These are phyloP conservation scores for Microbotryomycetes sp. DNA, from an alignment of 1,284 basidiomycete species.

Conservation along the genomic window DNA sequence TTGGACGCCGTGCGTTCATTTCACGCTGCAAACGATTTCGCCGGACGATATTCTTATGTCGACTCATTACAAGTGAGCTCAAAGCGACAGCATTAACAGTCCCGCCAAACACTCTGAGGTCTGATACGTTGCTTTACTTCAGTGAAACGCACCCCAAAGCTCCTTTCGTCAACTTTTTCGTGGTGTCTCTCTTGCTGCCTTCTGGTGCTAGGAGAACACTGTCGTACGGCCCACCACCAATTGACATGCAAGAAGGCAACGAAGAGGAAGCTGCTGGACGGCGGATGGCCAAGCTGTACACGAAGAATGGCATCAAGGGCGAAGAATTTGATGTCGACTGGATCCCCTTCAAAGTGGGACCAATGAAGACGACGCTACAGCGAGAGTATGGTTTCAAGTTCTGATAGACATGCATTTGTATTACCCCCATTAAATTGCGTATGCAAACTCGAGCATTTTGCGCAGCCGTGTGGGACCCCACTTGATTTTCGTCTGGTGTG, in stretches of 20 bases:
- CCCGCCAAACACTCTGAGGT: neutral
- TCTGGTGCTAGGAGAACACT: constrained; percentile 21
- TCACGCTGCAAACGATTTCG: constrained; percentile 10
- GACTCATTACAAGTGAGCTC: constrained; percentile 1
- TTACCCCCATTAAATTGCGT: no score
- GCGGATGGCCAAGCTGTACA: constrained; percentile 25
- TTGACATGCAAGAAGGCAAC: constrained; percentile 8
- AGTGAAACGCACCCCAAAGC: constrained; percentile 10
- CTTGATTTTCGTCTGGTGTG: no score
- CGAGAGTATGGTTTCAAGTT: constrained; percentile 22
- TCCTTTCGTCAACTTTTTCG: constrained; percentile 18
- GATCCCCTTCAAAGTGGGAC: constrained; percentile 18
- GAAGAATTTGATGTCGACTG: constrained; percentile 18
- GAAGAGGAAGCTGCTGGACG: constrained; percentile 1
- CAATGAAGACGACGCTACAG: constrained; percentile 17
- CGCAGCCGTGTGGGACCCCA: no score
- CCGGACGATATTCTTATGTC: constrained; percentile 17
- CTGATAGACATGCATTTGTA: neutral
- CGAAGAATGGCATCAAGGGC: constrained; percentile 27
- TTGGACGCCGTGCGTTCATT: constrained; percentile 27
- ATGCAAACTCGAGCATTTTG: no score
- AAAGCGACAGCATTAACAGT: neutral
- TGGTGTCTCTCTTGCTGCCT: constrained; percentile 18
- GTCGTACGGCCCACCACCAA: constrained; percentile 15
- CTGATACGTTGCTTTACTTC: constrained; percentile 5